Conservation (phyloP, 306 rosid species). For the Ceratonia siliqua region DNA sequence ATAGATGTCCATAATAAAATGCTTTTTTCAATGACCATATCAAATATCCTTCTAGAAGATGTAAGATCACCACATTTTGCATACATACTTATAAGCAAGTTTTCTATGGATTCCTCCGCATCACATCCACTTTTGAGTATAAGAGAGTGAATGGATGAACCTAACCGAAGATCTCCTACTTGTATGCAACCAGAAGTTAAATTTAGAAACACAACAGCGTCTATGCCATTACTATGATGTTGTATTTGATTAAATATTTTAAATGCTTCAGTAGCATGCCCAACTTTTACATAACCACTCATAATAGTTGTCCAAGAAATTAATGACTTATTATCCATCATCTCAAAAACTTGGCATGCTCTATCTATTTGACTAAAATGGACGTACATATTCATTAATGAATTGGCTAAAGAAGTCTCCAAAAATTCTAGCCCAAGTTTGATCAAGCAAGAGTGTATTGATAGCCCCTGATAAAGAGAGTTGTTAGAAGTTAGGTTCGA, state of each 20-base stretch:
- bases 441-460: constrained; percentile 44
- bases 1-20: constrained; percentile 64
- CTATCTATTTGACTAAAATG: constrained; percentile 35
- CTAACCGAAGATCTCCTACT: constrained; percentile 31
- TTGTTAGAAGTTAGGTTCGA: constrained; percentile 5
- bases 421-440: constrained; percentile 41
- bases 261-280: constrained; percentile 29
- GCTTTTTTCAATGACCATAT: constrained; percentile 41
- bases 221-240: constrained; percentile 24
- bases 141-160: constrained; percentile 47
- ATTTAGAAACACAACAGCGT: constrained; percentile 43
- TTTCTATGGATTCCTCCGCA: constrained; percentile 46
- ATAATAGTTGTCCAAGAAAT: constrained; percentile 55
- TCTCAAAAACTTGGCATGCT: constrained; percentile 44
- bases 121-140: constrained; percentile 54
- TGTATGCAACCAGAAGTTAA: constrained; percentile 41
- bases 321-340: constrained; percentile 42
- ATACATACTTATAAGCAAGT: constrained; percentile 53
- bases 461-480: constrained; percentile 31
- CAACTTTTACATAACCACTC: constrained; percentile 46
- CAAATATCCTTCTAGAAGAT: constrained; percentile 58
- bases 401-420: constrained; percentile 43
- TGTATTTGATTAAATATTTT: constrained; percentile 44
- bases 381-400: constrained; percentile 48
- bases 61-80: constrained; percentile 53